Conservation (phyloP, 768 basidiomycete species). For the Phaeolepiota aurea region DNA sequence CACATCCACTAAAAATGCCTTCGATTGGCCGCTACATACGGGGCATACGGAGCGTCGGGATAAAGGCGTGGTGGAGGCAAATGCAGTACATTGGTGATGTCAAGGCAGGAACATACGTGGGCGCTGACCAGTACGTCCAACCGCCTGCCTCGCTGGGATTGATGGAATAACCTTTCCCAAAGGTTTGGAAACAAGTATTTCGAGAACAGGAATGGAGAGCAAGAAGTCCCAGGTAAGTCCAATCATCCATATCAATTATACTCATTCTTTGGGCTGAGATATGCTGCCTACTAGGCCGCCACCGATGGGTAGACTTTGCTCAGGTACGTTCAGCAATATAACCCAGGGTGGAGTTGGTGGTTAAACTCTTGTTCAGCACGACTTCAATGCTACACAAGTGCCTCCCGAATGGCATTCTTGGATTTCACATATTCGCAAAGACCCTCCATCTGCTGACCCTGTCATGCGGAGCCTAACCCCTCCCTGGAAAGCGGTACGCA, state of each 20-base stretch:
- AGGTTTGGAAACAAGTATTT: constrained; percentile 94
- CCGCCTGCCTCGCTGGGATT: neutral
- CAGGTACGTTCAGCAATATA: constrained; percentile 43
- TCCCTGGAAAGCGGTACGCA: constrained; percentile 75
- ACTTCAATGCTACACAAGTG: constrained; percentile 88
- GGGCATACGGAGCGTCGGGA: constrained; percentile 64
- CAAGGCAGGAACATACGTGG: constrained; percentile 72
- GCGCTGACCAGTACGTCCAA: constrained; percentile 71
- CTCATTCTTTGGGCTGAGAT: constrained; percentile 5
- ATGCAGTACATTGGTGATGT: constrained; percentile 93
- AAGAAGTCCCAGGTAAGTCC: constrained; percentile 78
- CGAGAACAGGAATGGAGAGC: constrained; percentile 81
- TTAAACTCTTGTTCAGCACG: constrained; percentile 38
- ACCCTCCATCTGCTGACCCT: constrained; percentile 69
- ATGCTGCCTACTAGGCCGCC: constrained; percentile 54
- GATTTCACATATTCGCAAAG: constrained; percentile 83
- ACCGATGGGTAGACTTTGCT: constrained; percentile 92
- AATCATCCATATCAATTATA: neutral
- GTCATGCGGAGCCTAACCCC: constrained; percentile 63
- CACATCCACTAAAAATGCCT: no score
- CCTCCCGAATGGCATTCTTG: constrained; percentile 97
- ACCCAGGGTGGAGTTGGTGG: neutral
- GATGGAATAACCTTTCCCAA: constrained; percentile 7
- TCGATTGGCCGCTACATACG: constrained; percentile 72
- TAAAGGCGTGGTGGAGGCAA: constrained; percentile 85